phyloP scores from a whole-genome alignment of 2,329 filamentous ascomycete genomes.

The Pseudocercospora eumusae region DNA sequence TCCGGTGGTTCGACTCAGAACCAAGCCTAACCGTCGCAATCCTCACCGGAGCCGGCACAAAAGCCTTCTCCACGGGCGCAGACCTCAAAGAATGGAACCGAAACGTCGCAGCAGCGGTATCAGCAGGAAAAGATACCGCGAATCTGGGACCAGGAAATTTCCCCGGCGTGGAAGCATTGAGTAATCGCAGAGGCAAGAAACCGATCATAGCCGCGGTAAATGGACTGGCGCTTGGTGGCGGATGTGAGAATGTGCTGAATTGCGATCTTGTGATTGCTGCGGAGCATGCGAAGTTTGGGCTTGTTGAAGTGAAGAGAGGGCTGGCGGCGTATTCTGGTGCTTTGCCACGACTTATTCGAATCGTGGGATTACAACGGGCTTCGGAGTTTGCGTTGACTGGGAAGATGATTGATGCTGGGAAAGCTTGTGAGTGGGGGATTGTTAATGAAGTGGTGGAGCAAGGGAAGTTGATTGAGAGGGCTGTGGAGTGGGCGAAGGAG shows the following conservation, averaged over 20 bases:
- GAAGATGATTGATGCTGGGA: constrained; percentile 45
- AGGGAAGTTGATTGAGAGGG: constrained; percentile 33
- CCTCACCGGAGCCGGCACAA: constrained; percentile 38
- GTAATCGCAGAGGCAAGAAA: constrained; percentile 64
- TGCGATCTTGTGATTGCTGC: constrained; percentile 57
- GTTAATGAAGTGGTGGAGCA: constrained; percentile 34
- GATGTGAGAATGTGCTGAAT: constrained; percentile 57
- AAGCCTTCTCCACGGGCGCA: constrained; percentile 39
- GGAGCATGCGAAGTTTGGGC: constrained; percentile 51
- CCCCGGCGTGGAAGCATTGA: constrained; percentile 65
- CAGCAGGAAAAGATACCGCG: constrained; percentile 44
- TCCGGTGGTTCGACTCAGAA: constrained; percentile 54
- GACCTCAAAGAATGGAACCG: constrained; percentile 33
- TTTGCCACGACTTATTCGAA: constrained; percentile 53
- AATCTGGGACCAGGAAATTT: constrained; percentile 31
- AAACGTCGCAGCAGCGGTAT: constrained; percentile 28
- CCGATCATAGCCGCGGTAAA: constrained; percentile 61
- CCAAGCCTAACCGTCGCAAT: constrained; percentile 29
- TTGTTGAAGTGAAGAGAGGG: constrained; percentile 55
- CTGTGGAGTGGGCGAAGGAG: constrained; percentile 36
- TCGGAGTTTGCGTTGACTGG: constrained; percentile 49
- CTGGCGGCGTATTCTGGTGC: constrained; percentile 55
- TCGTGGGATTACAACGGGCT: constrained; percentile 50
- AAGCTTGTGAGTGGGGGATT: constrained; percentile 45
- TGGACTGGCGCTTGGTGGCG: constrained; percentile 57